These are phyloP conservation scores for Aureobasidium subglaciale DNA, from an alignment of 2,329 filamentous ascomycete genomes.

Conservation along the genomic window DNA sequence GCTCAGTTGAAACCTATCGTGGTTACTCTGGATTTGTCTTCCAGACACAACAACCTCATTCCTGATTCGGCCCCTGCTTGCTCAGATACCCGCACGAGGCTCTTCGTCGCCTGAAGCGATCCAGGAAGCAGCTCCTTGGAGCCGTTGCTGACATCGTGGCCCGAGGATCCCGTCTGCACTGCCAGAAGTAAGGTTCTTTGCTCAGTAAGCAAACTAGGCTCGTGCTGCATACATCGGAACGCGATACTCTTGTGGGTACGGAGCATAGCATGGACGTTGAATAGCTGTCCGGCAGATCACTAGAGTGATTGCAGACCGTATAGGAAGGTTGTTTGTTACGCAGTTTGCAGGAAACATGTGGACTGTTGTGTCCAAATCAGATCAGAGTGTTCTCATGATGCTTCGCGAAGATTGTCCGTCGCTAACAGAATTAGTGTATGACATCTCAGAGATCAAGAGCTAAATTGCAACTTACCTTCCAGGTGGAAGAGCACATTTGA, in stretches of 20 bases:
- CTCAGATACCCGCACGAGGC: too few relatives aligned
- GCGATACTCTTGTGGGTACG: too few relatives aligned
- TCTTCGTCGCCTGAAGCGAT: too few relatives aligned
- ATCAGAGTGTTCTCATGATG: slow-evolving; percentile 45
- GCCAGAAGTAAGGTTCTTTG: slow-evolving; percentile 1
- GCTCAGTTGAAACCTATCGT: too few relatives aligned
- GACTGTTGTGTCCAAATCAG: not conserved
- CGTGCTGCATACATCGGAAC: not conserved
- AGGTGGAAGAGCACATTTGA: slow-evolving; percentile 96
- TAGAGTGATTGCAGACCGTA: not conserved
- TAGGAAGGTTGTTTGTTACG: not conserved
- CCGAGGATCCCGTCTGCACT: not conserved
- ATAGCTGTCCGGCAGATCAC: not conserved
- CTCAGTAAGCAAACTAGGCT: slow-evolving; percentile 2
- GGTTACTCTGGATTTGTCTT: too few relatives aligned
- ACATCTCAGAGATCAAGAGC: slow-evolving; percentile 11
- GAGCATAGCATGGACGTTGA: not conserved
- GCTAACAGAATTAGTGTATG: slow-evolving; percentile 43
- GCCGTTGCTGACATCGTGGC: not conserved
- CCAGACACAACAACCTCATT: too few relatives aligned
- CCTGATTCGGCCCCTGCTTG: too few relatives aligned
- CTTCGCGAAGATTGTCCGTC: slow-evolving; percentile 76
- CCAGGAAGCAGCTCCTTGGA: not conserved
- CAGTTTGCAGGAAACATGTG: not conserved
- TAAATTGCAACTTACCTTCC: slow-evolving; percentile 58